phyloP scores from a whole-genome alignment of 495 filamentous ascomycete genomes.

The Neurospora sp. region DNA sequence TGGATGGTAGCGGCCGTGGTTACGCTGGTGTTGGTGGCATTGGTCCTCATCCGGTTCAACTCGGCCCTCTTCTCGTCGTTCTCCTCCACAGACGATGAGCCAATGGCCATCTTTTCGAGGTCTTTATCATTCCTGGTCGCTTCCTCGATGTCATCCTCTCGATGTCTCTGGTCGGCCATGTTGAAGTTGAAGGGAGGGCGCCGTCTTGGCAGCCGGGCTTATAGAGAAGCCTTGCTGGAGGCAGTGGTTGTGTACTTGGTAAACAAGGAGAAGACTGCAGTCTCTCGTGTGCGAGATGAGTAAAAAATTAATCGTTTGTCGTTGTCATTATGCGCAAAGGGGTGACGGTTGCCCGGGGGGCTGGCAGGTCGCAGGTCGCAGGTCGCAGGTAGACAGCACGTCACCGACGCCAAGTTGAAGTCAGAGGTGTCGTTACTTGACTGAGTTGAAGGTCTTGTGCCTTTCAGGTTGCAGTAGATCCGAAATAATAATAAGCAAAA shows the following conservation, averaged over 20 bases:
- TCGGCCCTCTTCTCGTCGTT: conserved; percentile 14
- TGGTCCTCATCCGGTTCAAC: conserved; percentile 32
- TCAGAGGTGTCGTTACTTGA: background rate
- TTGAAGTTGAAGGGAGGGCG: background rate
- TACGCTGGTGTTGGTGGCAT: conserved; percentile 36
- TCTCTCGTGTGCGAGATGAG: background rate
- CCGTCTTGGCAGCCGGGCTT: background rate
- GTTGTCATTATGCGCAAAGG: background rate
- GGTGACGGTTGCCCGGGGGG: background rate
- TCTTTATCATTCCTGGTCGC: conserved; percentile 4
- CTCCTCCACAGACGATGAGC: conserved; percentile 1
- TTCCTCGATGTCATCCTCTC: conserved; percentile 7
- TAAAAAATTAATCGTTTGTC: background rate
- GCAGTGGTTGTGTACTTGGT: background rate
- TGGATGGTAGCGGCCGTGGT: conserved; percentile 21
- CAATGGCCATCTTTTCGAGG: background rate
- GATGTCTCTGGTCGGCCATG: background rate
- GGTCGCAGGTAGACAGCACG: background rate
- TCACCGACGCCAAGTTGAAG: background rate
- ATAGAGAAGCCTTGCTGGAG: background rate
- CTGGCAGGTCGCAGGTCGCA: background rate
- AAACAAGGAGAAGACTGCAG: background rate
- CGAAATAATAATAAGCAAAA: background rate
- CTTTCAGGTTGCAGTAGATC: background rate
- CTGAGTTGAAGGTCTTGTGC: background rate